Percentiles rank a stretch among this genome's conserved stretches.
These are phyloP conservation scores for Bipolaris bicolor DNA, from an alignment of 2,329 filamentous ascomycete genomes.

Conservation along the genomic window DNA sequence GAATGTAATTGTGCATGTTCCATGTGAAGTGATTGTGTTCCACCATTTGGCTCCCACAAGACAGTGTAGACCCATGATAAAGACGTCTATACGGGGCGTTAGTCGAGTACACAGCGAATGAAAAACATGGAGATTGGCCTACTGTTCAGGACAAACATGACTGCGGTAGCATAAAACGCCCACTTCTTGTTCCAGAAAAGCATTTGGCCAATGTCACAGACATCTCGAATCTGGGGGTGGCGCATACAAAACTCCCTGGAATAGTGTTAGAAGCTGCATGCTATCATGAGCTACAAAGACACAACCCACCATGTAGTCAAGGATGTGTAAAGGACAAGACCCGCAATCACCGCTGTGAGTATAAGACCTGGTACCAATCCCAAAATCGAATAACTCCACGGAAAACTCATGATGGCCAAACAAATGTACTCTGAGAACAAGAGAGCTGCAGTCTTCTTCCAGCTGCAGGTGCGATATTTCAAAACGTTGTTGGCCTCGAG, in stretches of 20 bases:
- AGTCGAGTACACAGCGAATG: background rate
- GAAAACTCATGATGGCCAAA: constrained; percentile 92
- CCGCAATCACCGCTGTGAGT: constrained; percentile 78
- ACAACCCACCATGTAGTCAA: constrained; percentile 64
- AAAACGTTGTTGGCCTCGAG: constrained; percentile 79
- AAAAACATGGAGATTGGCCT: constrained; percentile 64
- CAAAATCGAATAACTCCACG: constrained; percentile 87
- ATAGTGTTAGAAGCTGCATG: constrained; percentile 13
- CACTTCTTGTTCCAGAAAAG: constrained; percentile 85
- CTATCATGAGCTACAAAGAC: background rate
- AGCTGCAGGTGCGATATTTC: constrained; percentile 91
- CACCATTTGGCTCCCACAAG: constrained; percentile 85
- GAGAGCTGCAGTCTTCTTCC: constrained; percentile 90
- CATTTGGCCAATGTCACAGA: constrained; percentile 95
- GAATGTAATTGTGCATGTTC: constrained; percentile 80
- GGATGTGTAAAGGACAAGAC: constrained; percentile 82
- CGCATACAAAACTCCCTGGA: constrained; percentile 85
- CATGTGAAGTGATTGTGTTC: constrained; percentile 80
- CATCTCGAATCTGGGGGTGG: constrained; percentile 88
- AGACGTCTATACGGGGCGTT: constrained; percentile 17
- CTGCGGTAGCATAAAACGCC: constrained; percentile 70
- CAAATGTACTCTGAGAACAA: constrained; percentile 97
- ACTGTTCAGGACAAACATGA: constrained; percentile 95
- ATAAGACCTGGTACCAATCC: constrained; percentile 88
- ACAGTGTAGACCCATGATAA: constrained; percentile 71